These are phyloP conservation scores for Naumovozyma castellii DNA, from an alignment of 805 yeast species.

Conservation along the genomic window DNA sequence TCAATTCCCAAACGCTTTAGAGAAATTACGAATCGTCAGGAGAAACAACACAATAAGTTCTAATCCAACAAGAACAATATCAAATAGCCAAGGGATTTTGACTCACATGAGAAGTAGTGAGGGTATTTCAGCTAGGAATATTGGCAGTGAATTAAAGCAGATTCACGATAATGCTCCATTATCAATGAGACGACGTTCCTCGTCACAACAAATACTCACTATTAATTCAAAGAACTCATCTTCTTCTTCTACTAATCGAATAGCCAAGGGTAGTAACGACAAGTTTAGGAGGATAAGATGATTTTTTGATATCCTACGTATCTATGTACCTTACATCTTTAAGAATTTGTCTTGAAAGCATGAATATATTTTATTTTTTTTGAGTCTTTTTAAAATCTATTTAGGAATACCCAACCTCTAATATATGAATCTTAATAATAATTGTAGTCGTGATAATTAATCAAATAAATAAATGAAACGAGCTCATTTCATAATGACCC, in stretches of 20 bases:
- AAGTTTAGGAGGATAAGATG: slow-evolving; percentile 3
- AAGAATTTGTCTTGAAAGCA: neutral
- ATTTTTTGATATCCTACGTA: too few relatives aligned
- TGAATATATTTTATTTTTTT: too few relatives aligned
- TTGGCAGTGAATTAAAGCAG: too few relatives aligned
- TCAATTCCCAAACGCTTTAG: slow-evolving; percentile 19
- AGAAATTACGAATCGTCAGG: slow-evolving; percentile 17
- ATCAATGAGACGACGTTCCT: neutral
- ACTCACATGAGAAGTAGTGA: slow-evolving; percentile 17
- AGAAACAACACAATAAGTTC: slow-evolving; percentile 16
- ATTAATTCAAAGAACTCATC: too few relatives aligned
- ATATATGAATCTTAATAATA: neutral
- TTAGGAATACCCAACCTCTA: neutral
- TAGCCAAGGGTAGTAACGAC: neutral
- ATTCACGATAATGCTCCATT: too few relatives aligned
- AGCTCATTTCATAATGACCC: slow-evolving; percentile 38
- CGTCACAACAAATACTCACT: neutral
- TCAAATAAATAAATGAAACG: too few relatives aligned
- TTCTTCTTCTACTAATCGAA: neutral
- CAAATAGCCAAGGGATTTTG: slow-evolving; percentile 13
- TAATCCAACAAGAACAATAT: slow-evolving; percentile 2
- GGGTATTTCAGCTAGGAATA: neutral
- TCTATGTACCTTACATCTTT: too few relatives aligned
- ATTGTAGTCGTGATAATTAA: too few relatives aligned
- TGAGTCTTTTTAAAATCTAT: too few relatives aligned